Evolutionary conservation across 352 stramenopile genomes (phyloP), one percentile per base, ranked within the genome.

Genomic region (Phytophthora pini): DNA sequence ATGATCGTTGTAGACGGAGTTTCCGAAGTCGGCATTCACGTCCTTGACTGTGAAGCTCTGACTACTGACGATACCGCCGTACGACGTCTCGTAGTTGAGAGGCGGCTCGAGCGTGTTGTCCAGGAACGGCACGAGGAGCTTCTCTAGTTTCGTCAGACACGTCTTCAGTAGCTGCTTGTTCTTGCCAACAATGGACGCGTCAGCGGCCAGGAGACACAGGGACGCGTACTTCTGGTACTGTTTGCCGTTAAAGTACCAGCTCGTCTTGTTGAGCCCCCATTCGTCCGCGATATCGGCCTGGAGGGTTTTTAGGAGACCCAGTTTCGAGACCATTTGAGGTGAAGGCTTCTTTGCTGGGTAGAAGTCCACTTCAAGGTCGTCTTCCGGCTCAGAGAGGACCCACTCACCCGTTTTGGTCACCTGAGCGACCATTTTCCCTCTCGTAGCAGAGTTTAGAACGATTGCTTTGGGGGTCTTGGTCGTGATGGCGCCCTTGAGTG

Each of bases 171-270:
- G 73, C 20, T 52, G 73, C 48, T 70, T 84, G 71, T 89, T 69
- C 5, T 61, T 56, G n/a, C 81, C 77, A 0, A 88, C 68, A 29
- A 90, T 49, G 2, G 64, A 47, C 0, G 26, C 12, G 44, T 92
- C 80, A 1, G 68, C 70, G 0, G 81, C 84, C 67, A 92, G 75
- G 4, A 92, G 65, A 22, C 84, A 92, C 44, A 92, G 45, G 27
- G 84, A 89, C 24, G 84, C 84, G 61, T 90, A 91, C 79, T 93
- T 91, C 71, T 93, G 84, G 45, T 79, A 83, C 9, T 65, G 56
- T 60, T 93, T 93, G 59, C 84, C 84, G 52, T 79, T 91, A 58
- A 86, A 93, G 63, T 93, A 93, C 72, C 81, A 91, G 38, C 79
- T 89, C 13, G 65, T 76, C 15, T 72, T 69, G 41, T 70, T 64